Evolutionary conservation across 805 yeast species (phyloP).

Genomic region (Zygoascus biomembranicola): DNA sequence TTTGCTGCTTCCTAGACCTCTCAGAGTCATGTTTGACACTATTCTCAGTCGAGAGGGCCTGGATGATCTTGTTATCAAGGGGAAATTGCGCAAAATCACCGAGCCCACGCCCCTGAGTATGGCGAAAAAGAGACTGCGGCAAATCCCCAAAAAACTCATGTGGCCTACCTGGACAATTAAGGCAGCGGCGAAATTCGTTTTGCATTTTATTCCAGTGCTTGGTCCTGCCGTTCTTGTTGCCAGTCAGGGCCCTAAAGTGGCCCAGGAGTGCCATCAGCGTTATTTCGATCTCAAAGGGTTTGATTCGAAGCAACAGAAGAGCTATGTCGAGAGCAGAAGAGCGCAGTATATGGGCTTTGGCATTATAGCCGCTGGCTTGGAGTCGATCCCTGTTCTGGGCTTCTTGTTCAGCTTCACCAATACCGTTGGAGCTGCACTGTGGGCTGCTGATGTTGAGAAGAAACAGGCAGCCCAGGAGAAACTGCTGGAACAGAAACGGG

Average conservation of each 20-base stretch:
- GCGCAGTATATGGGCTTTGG: conserved; percentile 30
- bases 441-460: conserved; percentile 29
- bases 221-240: conserved; percentile 50
- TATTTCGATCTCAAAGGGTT: conserved; percentile 52
- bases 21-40: conserved; percentile 40
- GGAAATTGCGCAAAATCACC: conserved; percentile 29
- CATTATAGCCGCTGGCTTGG: conserved; percentile 29
- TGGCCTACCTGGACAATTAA: conserved; percentile 37
- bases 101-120: conserved; percentile 27
- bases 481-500: background rate
- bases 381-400: conserved; percentile 29
- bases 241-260: conserved; percentile 47
- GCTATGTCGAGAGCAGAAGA: conserved; percentile 20
- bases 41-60: conserved; percentile 36
- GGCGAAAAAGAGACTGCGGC: conserved; percentile 27
- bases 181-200: conserved; percentile 29
- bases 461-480: conserved; percentile 1
- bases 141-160: conserved; percentile 31
- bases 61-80: conserved; percentile 37
- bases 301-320: conserved; percentile 34
- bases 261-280: conserved; percentile 43
- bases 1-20: conserved; percentile 40
- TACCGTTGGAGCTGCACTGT: conserved; percentile 31
- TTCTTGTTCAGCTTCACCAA: conserved; percentile 30
- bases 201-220: conserved; percentile 46